Percentiles rank a stretch among this genome's conserved stretches.
phyloP scores from a whole-genome alignment of 768 basidiomycete species.

The Hygrophoropsis aurantiaca region DNA sequence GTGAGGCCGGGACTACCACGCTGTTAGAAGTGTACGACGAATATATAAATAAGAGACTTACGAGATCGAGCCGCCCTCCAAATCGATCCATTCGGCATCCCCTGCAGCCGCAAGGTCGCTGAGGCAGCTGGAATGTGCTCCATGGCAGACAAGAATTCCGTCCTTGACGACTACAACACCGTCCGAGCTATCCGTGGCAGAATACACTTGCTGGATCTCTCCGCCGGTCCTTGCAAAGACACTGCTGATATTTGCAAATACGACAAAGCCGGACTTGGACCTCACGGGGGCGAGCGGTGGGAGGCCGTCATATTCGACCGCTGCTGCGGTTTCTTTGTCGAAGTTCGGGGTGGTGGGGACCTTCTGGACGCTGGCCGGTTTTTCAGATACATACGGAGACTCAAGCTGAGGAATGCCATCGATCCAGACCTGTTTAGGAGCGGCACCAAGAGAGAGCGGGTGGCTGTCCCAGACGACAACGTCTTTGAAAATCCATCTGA shows the following conservation, averaged over 20 bases:
- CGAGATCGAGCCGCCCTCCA: slow-evolving; percentile 61
- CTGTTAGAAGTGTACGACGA: too few species aligned
- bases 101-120: neutral
- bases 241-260: slow-evolving; percentile 55
- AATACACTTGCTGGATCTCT: slow-evolving; percentile 20
- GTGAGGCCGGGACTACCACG: slow-evolving; percentile 49
- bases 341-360: slow-evolving; percentile 57
- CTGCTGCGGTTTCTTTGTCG: slow-evolving; percentile 55
- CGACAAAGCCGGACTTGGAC: slow-evolving; percentile 34
- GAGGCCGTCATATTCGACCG: slow-evolving; percentile 63
- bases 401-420: slow-evolving; percentile 74
- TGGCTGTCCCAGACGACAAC: slow-evolving; percentile 71
- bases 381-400: slow-evolving; percentile 35
- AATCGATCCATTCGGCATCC: slow-evolving; percentile 33
- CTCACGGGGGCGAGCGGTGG: slow-evolving; percentile 56
- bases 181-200: slow-evolving; percentile 13
- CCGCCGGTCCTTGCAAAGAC: slow-evolving; percentile 26
- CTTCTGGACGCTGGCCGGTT: slow-evolving; percentile 49
- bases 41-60: too few species aligned
- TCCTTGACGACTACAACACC: slow-evolving; percentile 46
- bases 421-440: slow-evolving; percentile 78
- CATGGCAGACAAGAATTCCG: slow-evolving; percentile 55
- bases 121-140: slow-evolving; percentile 9
- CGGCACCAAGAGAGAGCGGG: slow-evolving; percentile 76
- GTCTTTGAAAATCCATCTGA: slow-evolving; percentile 28